Evolutionary conservation across 495 filamentous ascomycete species (phyloP), one percentile per base, ranked within the genome.

Genomic region (Penicillium macrosclerotiorum): DNA sequence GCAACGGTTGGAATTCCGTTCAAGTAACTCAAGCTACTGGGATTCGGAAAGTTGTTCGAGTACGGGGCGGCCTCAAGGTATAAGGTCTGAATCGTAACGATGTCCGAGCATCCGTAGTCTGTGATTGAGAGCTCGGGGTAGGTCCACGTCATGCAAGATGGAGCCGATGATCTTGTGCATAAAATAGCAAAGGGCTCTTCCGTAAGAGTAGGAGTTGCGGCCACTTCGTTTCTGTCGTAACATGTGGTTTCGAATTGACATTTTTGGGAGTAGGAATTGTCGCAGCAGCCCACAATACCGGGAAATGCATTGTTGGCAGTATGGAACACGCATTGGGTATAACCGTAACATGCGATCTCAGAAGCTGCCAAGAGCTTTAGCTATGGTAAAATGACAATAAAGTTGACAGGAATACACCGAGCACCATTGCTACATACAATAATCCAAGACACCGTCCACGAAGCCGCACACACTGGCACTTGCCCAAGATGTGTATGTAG

Each of bases 251-350:
- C 40, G 35, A 43, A 54, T 12, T 13, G 8, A 24, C 51, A 54
- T 17, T 24, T 4, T 5, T 34, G 12, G n/a, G 51, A 36, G 22
- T 45, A 32, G 31, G 22, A 16, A 5, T 42, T 36, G 14, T 38
- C 17, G 27, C 50, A 53, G n/a, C 50, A 53, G 20, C 44, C 50
- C 18, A 53, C 43, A 37, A 53, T 42, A 12, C 32, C 39, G 1
- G 34, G 44, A 26, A 43, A 53, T 3, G 12, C 41, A 35, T 9
- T 19, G 12, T 44, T 39, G n/a, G 44, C 17, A 19, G 50, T 53
- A 29, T 53, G 50, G 27, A 53, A 48, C 12, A 53, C 35, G n/a
- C 50, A 54, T 34, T 49, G 38, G 14, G 17, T 24, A 20, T 19
- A 29, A 27, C 16, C 26, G 13, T 30, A 30, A 23, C 43, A 47